phyloP scores from a whole-genome alignment of 2,329 filamentous ascomycete genomes.

The Sclerotinia borealis region DNA sequence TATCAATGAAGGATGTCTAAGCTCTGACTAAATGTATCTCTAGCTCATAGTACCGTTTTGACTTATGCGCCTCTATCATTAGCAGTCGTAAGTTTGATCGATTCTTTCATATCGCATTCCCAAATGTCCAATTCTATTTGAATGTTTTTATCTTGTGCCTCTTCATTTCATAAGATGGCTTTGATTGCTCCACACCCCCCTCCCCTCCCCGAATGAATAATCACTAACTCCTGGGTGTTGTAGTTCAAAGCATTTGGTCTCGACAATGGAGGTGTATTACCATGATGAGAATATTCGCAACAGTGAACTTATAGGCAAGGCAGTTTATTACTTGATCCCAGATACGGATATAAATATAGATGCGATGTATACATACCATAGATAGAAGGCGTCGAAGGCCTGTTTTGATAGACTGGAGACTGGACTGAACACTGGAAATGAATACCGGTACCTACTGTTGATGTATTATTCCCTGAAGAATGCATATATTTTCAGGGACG shows the following conservation, averaged over 20 bases:
- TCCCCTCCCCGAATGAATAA: not conserved
- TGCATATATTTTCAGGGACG: not conserved
- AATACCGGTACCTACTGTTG: too few relatives aligned
- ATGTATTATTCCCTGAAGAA: too few relatives aligned
- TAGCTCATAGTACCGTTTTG: slow-evolving; percentile 66
- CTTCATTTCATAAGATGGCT: not conserved
- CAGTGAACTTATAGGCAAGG: not conserved
- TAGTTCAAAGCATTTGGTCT: slow-evolving; percentile 53
- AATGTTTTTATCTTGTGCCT: not conserved
- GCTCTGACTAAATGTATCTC: not conserved
- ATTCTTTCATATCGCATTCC: not conserved
- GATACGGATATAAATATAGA: not conserved
- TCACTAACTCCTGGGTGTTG: not conserved
- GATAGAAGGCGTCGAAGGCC: not conserved
- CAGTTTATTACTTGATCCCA: not conserved
- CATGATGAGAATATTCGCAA: not conserved
- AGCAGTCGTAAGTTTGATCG: slow-evolving; percentile 40
- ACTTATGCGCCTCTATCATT: slow-evolving; percentile 57
- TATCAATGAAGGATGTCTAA: slow-evolving; percentile 14
- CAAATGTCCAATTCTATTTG: too few relatives aligned
- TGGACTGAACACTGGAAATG: not conserved
- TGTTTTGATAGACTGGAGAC: not conserved
- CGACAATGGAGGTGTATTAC: slow-evolving; percentile 27
- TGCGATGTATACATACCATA: not conserved
- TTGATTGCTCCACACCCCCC: not conserved